Evolutionary conservation across 768 basidiomycete genomes (phyloP), one percentile per base, ranked within the genome.

Genomic region (Boletus bicolor): DNA sequence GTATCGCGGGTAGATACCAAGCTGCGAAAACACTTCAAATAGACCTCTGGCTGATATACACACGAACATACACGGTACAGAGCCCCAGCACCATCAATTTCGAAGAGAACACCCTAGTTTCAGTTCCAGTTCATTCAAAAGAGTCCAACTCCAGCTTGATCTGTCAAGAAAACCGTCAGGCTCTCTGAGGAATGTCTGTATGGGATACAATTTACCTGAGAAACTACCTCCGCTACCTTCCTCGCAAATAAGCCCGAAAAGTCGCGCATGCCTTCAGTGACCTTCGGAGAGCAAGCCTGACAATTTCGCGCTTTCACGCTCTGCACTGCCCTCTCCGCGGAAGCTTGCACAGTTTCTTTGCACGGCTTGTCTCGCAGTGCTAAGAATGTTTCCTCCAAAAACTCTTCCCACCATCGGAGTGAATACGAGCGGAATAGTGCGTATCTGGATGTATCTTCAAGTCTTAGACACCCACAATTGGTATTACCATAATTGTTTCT

Each of bases 321-420:
- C 14, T 59, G 47, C 3, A 44, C 43, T 0, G 60, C 51, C 14
- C 47, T 47, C 2, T 49, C 44, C 21, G 34, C 47, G 19, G 7
- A 36, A 17, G n/a, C 21, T 1, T 36, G 45, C 21, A 65, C 55
- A 3, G 52, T 58, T 14, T 43, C 53, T 5, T 15, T 43, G 11
- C 64, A 67, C n/a, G 65, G 61, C 19, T 41, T 63, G 14, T 71
- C 68, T 26, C 43, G 51, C 36, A 72, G 35, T 0, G 14, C 54
- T 17, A 12, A 2, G 14, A 60, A 60, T 0, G 19, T 44, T 12
- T 50, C 54, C 2, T 52, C 42, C 64, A 69, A 61, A 19, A 61
- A 67, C 4, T 59, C 42, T 4, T 56, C 51, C 69, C 68, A 69
- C 69, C 59, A 65, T 14, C 51, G 45, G 30, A 59, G 59, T 15